phyloP scores from a whole-genome alignment of 768 basidiomycete genomes.

The Russula ochroleuca region DNA sequence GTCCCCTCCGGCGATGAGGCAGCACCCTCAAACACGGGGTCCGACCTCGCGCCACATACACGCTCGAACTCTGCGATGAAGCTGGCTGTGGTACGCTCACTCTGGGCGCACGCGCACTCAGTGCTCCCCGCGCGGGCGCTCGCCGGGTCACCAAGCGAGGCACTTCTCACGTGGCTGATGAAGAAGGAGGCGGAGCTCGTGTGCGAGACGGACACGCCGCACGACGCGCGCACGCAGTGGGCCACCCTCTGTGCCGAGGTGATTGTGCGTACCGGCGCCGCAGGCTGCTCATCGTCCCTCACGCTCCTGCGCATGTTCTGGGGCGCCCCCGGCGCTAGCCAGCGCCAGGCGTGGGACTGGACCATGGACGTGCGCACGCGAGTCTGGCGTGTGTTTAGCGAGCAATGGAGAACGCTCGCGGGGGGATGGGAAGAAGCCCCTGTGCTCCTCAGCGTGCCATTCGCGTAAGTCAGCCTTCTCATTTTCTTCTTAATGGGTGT shows the following conservation, averaged over 20 bases:
- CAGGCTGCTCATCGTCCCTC: constrained; percentile 37
- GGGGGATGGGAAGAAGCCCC: constrained; percentile 51
- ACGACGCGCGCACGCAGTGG: constrained; percentile 54
- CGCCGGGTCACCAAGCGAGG: constrained; percentile 39
- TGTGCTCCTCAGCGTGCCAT: constrained; percentile 56
- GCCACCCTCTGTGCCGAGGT: constrained; percentile 55
- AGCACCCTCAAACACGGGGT: not conserved
- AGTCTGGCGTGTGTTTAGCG: constrained; percentile 56
- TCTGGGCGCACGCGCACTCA: constrained; percentile 50
- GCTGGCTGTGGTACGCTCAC: constrained; percentile 51
- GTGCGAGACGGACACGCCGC: constrained; percentile 40
- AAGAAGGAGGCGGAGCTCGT: constrained; percentile 45
- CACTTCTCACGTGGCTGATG: constrained; percentile 48
- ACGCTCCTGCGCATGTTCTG: constrained; percentile 39
- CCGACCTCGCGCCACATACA: constrained; percentile 26
- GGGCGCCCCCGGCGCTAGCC: constrained; percentile 30
- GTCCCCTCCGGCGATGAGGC: constrained; percentile 16
- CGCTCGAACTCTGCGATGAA: constrained; percentile 49
- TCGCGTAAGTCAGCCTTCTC: constrained; percentile 43
- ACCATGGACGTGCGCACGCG: constrained; percentile 43
- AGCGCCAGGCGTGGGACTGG: constrained; percentile 34
- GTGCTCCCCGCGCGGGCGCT: constrained; percentile 44
- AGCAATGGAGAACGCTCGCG: constrained; percentile 49
- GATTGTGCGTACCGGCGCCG: constrained; percentile 44
- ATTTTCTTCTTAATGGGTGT: not conserved